Base-by-base conservation (phyloP, 2,329 filamentous ascomycete species). In the Cordyceps farinosa region DNA sequence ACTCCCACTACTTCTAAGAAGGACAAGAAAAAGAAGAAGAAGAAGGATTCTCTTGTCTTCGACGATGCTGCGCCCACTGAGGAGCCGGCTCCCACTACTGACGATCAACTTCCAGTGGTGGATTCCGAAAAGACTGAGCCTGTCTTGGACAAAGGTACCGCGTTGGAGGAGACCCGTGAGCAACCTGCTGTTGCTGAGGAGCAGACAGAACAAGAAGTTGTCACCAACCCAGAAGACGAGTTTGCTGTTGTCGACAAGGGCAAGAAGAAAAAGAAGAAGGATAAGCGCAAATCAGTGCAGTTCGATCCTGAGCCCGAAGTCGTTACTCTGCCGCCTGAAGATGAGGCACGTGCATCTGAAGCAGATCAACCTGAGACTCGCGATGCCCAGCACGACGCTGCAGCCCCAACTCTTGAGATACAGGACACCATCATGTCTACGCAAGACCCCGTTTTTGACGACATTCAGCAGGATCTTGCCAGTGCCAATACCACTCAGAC, bases 401-500 rank as follows among this genome's bases (percentile, higher is more conserved):
- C 29, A 10, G 58, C 48, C 5, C 52, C 53, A 27, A 58, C 64
- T 36, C 64, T 72, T 3, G 65, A 71, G 40, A 65, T 69, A 10
- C 63, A 69, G 11, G 38, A 70, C 17, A 75, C 74, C 13, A 73
- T 70, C 10, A 65, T 75, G 10, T 75, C 75, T 50, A 70, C 72
- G 5, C 73, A 76, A 58, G 70, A 65, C n/a, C 70, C 73, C 30
- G 54, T 48, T 17, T 67, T 69, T 17, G 17, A 68, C 27, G 69
- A 72, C 29, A 64, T 70, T 3, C 71, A 74, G 62, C 65, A 66
- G 36, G 64, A 58, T 17, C 55, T 65, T n/a, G 62, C 65, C 27
- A 69, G 65, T 17, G 40, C 64, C 22, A 68, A 70, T 30, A 57
- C 70, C 34, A 69, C 67, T 2, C 73, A 75, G 53, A 32, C 63